Conservation (phyloP, 441 rosid genomes). For the Populus hybrid region DNA sequence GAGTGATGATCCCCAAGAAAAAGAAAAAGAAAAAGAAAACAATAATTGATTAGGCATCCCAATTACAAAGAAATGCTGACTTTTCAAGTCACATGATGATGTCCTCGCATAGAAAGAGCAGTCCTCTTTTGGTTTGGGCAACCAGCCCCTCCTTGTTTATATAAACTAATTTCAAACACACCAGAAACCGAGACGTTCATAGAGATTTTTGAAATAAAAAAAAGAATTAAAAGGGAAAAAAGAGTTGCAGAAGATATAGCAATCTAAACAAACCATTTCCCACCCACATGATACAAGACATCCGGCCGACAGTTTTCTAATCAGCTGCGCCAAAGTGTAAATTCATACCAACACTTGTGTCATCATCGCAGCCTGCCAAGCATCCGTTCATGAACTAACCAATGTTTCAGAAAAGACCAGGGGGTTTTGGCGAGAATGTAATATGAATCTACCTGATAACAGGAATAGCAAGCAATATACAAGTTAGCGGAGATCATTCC, state of each 20-base stretch:
- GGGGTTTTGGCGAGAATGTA: slow-evolving; percentile 7
- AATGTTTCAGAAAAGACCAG: slow-evolving; percentile 4
- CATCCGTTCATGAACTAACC: neutral
- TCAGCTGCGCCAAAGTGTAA: slow-evolving; percentile 13
- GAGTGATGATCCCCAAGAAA: neutral
- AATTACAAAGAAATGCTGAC: slow-evolving; percentile 23
- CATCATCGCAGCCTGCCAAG: neutral
- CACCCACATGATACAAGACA: slow-evolving; percentile 10
- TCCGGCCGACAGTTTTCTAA: slow-evolving; percentile 10
- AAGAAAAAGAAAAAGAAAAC: neutral
- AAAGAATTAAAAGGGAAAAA: neutral
- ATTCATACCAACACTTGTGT: neutral
- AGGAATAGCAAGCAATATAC: neutral
- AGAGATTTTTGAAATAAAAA: slow-evolving; percentile 7
- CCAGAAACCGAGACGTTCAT: slow-evolving; percentile 19
- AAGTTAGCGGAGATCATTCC: neutral
- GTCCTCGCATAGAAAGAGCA: slow-evolving; percentile 23
- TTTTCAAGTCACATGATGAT: slow-evolving; percentile 28
- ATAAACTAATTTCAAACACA: slow-evolving; percentile 30
- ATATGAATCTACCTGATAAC: slow-evolving; percentile 18
- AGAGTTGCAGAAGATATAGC: slow-evolving; percentile 20
- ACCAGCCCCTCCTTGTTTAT: slow-evolving; percentile 30
- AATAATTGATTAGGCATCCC: slow-evolving; percentile 13
- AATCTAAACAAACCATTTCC: slow-evolving; percentile 20
- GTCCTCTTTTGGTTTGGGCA: slow-evolving; percentile 25